phyloP scores from a whole-genome alignment of 2,329 filamentous ascomycete species.

The Aspergillus neoniger region DNA sequence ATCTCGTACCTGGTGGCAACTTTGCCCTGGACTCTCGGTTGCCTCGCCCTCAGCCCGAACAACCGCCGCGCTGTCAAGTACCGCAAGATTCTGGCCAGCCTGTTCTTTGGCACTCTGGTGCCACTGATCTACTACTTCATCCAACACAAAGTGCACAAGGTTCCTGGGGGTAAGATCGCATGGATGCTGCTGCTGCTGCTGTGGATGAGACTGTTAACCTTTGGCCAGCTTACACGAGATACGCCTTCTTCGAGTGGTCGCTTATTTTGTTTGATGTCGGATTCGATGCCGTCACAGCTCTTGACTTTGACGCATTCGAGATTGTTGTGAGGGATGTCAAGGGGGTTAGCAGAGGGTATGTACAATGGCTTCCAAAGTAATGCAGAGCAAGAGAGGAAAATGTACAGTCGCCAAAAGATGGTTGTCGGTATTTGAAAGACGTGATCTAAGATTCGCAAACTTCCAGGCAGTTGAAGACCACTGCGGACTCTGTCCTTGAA shows the following conservation, averaged over 20 bases:
- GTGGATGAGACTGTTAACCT: slow-evolving; percentile 8
- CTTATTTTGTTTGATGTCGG: slow-evolving; percentile 92
- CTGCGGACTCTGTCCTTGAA: slow-evolving; percentile 57
- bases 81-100: slow-evolving; percentile 76
- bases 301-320: slow-evolving; percentile 90
- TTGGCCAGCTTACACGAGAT: slow-evolving; percentile 82
- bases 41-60: slow-evolving; percentile 80
- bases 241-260: slow-evolving; percentile 97
- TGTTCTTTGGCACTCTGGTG: slow-evolving; percentile 88
- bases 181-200: not conserved
- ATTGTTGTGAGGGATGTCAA: slow-evolving; percentile 85
- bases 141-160: slow-evolving; percentile 94
- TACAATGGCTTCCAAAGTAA: slow-evolving; percentile 92
- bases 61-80: slow-evolving; percentile 84
- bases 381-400: slow-evolving; percentile 44
- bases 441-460: slow-evolving; percentile 36
- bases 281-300: slow-evolving; percentile 90
- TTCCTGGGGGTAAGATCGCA: slow-evolving; percentile 75
- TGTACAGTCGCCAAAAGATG: slow-evolving; percentile 49
- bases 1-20: slow-evolving; percentile 95
- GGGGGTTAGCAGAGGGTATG: slow-evolving; percentile 96
- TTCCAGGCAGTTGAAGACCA: slow-evolving; percentile 53
- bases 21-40: slow-evolving; percentile 91
- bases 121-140: slow-evolving; percentile 97
- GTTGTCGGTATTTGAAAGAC: slow-evolving; percentile 41